These are phyloP conservation scores for Pleurotus platypus DNA, from an alignment of 768 basidiomycete genomes.

Conservation along the genomic window DNA sequence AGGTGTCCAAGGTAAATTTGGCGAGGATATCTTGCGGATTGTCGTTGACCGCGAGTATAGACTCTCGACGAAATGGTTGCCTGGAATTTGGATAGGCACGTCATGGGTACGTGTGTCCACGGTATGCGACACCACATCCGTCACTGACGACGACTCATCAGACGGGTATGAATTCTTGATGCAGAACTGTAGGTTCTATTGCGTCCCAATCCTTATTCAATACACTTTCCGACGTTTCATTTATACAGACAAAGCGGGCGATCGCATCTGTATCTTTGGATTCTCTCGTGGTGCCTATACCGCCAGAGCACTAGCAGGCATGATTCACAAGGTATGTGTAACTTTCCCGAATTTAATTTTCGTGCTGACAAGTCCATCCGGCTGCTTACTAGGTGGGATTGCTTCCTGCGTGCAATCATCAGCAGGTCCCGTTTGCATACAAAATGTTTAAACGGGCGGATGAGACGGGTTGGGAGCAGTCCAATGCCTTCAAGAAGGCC, in stretches of 20 bases:
- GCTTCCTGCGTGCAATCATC: constrained; percentile 40
- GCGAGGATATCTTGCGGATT: not conserved
- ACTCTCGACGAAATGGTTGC: constrained; percentile 48
- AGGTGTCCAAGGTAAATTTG: constrained; percentile 32
- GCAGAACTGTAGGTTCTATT: constrained; percentile 49
- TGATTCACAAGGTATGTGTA: constrained; percentile 39
- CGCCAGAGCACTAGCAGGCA: constrained; percentile 49
- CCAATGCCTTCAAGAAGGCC: constrained; percentile 50
- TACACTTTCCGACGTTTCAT: not conserved
- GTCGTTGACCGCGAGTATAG: constrained; percentile 18
- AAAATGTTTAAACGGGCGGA: constrained; percentile 57
- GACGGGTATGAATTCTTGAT: constrained; percentile 5
- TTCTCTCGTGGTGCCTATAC: constrained; percentile 70
- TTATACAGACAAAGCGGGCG: constrained; percentile 40
- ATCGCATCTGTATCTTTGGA: constrained; percentile 63
- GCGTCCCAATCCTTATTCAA: constrained; percentile 40
- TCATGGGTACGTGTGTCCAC: constrained; percentile 33
- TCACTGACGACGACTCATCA: not conserved
- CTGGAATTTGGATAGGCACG: constrained; percentile 43
- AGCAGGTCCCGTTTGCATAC: constrained; percentile 64
- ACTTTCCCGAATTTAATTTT: too few relatives aligned
- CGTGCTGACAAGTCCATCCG: too few relatives aligned
- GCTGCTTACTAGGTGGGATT: constrained; percentile 27
- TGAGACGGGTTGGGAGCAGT: constrained; percentile 41
- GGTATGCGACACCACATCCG: not conserved